Evolutionary conservation across 2,329 filamentous ascomycete genomes (phyloP).

Genomic region (Nothophaeocryptopus gaeumannii): DNA sequence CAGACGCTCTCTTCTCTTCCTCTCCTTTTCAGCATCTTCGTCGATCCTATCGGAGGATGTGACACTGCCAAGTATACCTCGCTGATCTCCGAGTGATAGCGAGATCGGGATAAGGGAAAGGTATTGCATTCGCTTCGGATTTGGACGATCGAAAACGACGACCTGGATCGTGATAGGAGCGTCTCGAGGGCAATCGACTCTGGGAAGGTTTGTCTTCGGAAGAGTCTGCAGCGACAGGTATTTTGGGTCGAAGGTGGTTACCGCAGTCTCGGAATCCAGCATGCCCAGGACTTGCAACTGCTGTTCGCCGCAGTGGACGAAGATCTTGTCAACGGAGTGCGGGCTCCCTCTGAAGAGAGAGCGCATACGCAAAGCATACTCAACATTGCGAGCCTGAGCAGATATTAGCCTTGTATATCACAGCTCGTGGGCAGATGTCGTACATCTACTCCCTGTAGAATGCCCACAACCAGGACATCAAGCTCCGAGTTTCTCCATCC

Average conservation of each 20-base stretch:
- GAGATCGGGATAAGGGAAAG: conserved; percentile 88
- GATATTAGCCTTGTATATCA: conserved; percentile 13
- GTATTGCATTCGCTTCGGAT: conserved; percentile 90
- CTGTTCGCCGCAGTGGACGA: conserved; percentile 76
- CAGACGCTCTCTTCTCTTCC: conserved; percentile 62
- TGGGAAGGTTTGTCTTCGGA: conserved; percentile 57
- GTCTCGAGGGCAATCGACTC: conserved; percentile 65
- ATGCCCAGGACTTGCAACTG: conserved; percentile 83
- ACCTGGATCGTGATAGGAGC: conserved; percentile 75
- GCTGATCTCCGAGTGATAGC: conserved; percentile 76
- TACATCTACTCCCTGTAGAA: conserved; percentile 89
- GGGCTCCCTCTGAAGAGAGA: conserved; percentile 79
- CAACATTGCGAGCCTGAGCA: conserved; percentile 69
- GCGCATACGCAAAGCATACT: conserved; percentile 79
- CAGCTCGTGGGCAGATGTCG: conserved; percentile 33
- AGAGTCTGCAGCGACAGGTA: conserved; percentile 63
- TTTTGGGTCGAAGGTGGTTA: conserved; percentile 59
- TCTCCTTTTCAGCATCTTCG: conserved; percentile 66
- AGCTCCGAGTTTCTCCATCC: conserved; percentile 92
- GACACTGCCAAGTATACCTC: conserved; percentile 37
- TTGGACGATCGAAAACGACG: conserved; percentile 82
- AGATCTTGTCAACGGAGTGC: conserved; percentile 76
- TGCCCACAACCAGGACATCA: conserved; percentile 84
- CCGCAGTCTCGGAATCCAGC: conserved; percentile 61
- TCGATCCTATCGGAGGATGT: conserved; percentile 59